Conservation (phyloP, 1,139 yeast species). For the Candida freyschussii region DNA sequence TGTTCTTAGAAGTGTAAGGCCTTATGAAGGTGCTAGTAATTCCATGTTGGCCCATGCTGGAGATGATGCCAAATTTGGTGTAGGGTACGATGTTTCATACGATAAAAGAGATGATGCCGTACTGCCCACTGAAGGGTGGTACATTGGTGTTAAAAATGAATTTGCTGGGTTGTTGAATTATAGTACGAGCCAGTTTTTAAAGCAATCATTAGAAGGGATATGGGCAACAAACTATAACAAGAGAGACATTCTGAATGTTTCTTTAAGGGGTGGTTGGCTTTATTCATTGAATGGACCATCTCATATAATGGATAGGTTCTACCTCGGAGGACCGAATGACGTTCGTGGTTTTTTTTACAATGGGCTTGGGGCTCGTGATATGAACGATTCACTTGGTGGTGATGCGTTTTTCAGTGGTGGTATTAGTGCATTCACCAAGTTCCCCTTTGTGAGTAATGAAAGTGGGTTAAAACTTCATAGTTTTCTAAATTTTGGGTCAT, state of each 20-base stretch:
- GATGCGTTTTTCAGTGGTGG: conserved; percentile 72
- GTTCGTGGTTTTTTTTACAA: conserved; percentile 70
- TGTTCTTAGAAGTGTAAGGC: conserved; percentile 50
- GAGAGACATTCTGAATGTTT: conserved; percentile 36
- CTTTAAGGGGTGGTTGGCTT: conserved; percentile 50
- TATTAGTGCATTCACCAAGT: conserved; percentile 53
- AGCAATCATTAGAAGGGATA: conserved; percentile 45
- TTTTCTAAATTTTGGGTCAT: conserved; percentile 71
- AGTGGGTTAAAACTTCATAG: conserved; percentile 66
- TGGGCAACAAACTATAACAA: conserved; percentile 33
- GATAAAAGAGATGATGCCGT: conserved; percentile 56
- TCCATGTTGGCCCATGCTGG: conserved; percentile 46
- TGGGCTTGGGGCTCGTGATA: conserved; percentile 80
- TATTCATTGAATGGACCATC: conserved; percentile 31
- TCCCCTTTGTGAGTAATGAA: conserved; percentile 55
- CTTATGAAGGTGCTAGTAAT: conserved; percentile 23
- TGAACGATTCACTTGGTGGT: conserved; percentile 66
- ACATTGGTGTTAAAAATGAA: conserved; percentile 53
- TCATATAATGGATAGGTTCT: conserved; percentile 42
- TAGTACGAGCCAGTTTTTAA: conserved; percentile 35
- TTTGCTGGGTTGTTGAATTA: conserved; percentile 39
- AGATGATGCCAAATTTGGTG: conserved; percentile 52
- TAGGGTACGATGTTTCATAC: conserved; percentile 45
- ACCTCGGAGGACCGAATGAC: conserved; percentile 78
- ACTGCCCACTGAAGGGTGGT: conserved; percentile 56